Evolutionary conservation across 2,329 filamentous ascomycete genomes (phyloP).

Genomic region (Alternaria hordeiaustralica): DNA sequence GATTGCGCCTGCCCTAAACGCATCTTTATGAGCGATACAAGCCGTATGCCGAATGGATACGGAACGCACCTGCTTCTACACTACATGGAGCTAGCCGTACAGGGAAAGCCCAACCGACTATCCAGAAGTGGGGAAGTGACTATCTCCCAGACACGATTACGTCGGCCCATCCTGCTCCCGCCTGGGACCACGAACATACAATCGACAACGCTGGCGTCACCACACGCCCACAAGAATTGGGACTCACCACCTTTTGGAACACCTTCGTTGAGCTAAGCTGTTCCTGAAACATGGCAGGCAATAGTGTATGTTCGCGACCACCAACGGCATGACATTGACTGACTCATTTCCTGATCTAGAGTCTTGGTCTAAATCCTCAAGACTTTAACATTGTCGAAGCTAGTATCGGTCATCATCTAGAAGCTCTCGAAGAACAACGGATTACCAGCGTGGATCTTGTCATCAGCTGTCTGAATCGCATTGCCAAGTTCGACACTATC

Average conservation of each 20-base stretch:
- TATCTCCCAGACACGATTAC: conserved; percentile 1
- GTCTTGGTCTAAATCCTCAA: not conserved
- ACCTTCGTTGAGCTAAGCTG: not conserved
- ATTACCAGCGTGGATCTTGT: conserved; percentile 56
- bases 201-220: not conserved
- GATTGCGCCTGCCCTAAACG: not conserved
- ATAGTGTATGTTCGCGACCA: not conserved
- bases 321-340: not conserved
- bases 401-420: conserved; percentile 53
- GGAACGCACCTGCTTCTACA: not conserved
- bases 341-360: not conserved
- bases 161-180: not conserved
- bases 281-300: not conserved
- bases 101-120: conserved; percentile 24
- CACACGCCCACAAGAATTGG: not conserved
- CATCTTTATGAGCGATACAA: not conserved
- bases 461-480: conserved; percentile 56
- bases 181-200: not conserved
- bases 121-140: conserved; percentile 19
- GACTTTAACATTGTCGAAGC: conserved; percentile 54
- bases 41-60: not conserved
- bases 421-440: conserved; percentile 50
- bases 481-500: conserved; percentile 56
- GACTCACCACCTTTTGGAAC: not conserved
- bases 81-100: conserved; percentile 15